These are phyloP conservation scores for Phialophora macrospora DNA, from an alignment of 2,329 filamentous ascomycete species.

Conservation along the genomic window DNA sequence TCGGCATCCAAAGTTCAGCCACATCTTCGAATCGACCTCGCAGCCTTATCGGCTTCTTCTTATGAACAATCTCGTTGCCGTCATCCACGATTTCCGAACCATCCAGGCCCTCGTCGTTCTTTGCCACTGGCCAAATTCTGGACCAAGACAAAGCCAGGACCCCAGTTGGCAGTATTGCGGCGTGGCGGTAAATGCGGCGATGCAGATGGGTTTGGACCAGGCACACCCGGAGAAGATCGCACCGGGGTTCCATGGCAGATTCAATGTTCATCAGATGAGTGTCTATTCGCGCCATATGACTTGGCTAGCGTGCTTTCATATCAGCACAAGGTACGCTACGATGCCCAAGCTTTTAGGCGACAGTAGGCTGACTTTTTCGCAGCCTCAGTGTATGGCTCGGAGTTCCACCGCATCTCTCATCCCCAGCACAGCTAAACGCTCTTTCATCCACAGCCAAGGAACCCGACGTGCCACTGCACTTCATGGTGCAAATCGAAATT, in stretches of 20 bases:
- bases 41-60: slow-evolving; percentile 18
- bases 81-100: slow-evolving; percentile 18
- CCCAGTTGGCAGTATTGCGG: slow-evolving; percentile 23
- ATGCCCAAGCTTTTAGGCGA: not conserved
- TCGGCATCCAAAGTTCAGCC: slow-evolving; percentile 5
- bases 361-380: not conserved
- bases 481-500: slow-evolving; percentile 22
- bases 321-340: slow-evolving; percentile 20
- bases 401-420: slow-evolving; percentile 18
- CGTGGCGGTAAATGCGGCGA: slow-evolving; percentile 19
- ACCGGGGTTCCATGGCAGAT: slow-evolving; percentile 8
- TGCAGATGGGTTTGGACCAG: slow-evolving; percentile 23
- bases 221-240: slow-evolving; percentile 5
- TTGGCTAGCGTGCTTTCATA: slow-evolving; percentile 22
- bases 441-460: slow-evolving; percentile 16
- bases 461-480: slow-evolving; percentile 8
- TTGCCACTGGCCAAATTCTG: slow-evolving; percentile 22
- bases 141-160: slow-evolving; percentile 14
- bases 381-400: slow-evolving; percentile 24
- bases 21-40: slow-evolving; percentile 11
- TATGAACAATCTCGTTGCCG: not conserved
- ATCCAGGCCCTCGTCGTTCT: slow-evolving; percentile 22
- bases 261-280: slow-evolving; percentile 15
- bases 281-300: slow-evolving; percentile 18
- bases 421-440: slow-evolving; percentile 12